Percentiles rank a stretch among this genome's conserved stretches.
Evolutionary conservation across 176 grass and related monocot genomes (phyloP).

Genomic region (Ananas comosus): DNA sequence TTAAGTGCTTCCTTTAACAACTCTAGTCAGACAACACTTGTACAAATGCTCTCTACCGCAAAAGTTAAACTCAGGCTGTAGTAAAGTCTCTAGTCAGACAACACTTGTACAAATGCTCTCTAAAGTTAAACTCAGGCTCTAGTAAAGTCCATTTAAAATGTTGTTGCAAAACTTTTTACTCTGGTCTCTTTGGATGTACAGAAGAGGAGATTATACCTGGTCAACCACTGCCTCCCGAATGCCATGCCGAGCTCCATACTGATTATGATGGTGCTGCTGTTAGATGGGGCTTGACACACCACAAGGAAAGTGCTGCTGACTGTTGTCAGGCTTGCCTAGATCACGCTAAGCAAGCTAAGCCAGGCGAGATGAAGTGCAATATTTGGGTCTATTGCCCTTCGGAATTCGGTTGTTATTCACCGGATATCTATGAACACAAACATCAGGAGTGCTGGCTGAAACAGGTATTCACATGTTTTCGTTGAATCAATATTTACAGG

Average conservation of each 20-base stretch:
- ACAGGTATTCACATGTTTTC: conserved; percentile 42
- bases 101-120: too few species aligned
- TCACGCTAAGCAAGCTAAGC: conserved; percentile 73
- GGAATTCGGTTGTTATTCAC: conserved; percentile 85
- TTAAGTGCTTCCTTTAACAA: too few species aligned
- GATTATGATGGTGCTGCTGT: conserved; percentile 83
- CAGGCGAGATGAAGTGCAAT: conserved; percentile 82
- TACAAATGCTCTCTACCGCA: too few species aligned
- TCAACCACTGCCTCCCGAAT: conserved; percentile 59
- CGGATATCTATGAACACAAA: conserved; percentile 97
- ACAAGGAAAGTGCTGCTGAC: conserved; percentile 84
- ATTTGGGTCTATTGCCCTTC: conserved; percentile 99
- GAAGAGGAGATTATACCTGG: conserved; percentile 87
- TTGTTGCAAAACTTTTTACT: neutral
- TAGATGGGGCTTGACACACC: conserved; percentile 95
- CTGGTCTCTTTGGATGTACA: conserved; percentile 18
- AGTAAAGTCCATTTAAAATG: conserved; percentile 10
- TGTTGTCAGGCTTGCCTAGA: conserved; percentile 94
- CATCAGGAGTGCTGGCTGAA: conserved; percentile 99
- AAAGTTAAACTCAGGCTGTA: neutral
- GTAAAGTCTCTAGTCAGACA: neutral
- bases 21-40: too few species aligned
- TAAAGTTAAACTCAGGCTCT: neutral
- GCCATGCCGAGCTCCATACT: conserved; percentile 67
- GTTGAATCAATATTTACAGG: neutral